Evolutionary conservation across 2,329 filamentous ascomycete genomes (phyloP).

Genomic region (Paecilomyces sp.): DNA sequence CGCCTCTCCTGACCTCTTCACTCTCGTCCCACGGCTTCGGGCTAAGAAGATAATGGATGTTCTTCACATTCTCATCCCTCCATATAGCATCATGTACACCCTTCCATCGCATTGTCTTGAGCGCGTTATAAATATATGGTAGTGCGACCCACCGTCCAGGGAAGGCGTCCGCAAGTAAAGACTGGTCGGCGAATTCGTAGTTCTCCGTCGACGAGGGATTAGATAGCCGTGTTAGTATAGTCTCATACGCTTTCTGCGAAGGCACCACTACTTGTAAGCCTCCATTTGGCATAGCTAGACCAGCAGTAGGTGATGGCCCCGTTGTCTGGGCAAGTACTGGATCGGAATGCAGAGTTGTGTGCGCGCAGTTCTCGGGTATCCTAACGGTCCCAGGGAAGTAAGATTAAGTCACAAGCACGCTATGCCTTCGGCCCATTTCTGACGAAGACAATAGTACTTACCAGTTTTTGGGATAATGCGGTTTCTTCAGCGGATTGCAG

Average conservation of each 20-base stretch:
- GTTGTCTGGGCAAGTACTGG: conserved; percentile 45
- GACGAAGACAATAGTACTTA: conserved; percentile 21
- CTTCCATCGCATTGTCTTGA: conserved; percentile 52
- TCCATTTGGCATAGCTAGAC: conserved; percentile 53
- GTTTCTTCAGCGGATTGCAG: conserved; percentile 72
- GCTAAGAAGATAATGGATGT: conserved; percentile 55
- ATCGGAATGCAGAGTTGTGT: conserved; percentile 49
- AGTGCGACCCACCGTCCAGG: conserved; percentile 51
- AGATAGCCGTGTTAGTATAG: conserved; percentile 43
- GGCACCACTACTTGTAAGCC: conserved; percentile 58
- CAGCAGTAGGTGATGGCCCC: conserved; percentile 44
- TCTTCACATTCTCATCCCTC: conserved; percentile 55
- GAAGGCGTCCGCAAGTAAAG: conserved; percentile 51
- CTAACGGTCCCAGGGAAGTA: conserved; percentile 12
- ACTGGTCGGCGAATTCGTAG: conserved; percentile 57
- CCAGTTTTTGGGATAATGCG: conserved; percentile 73
- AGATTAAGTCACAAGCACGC: neutral
- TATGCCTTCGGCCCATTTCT: neutral
- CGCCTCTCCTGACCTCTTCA: conserved; percentile 3
- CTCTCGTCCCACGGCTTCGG: conserved; percentile 58
- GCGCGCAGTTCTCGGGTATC: conserved; percentile 55
- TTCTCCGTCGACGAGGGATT: conserved; percentile 36
- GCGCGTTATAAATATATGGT: conserved; percentile 55
- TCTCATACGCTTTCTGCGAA: conserved; percentile 44
- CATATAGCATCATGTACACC: conserved; percentile 54